phyloP scores from a whole-genome alignment of 2,329 filamentous ascomycete genomes.

The Trematosphaeria pertusa region DNA sequence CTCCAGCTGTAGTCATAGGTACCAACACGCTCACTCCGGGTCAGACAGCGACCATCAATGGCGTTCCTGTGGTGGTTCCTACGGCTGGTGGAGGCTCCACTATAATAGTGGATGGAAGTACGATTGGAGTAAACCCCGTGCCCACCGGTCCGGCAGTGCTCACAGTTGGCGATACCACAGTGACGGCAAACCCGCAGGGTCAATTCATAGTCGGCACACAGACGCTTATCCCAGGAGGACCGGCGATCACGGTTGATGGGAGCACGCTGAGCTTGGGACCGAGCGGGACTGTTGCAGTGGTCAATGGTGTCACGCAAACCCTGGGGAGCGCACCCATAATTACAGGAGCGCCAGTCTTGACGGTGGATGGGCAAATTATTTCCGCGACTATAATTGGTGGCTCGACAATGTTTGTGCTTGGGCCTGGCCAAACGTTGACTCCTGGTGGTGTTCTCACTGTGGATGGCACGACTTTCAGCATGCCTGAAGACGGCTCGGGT shows the following conservation, averaged over 20 bases:
- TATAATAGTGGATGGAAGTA: conserved; percentile 39
- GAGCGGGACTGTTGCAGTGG: conserved; percentile 45
- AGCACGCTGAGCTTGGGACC: conserved; percentile 45
- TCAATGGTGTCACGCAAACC: conserved; percentile 43
- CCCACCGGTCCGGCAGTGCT: conserved; percentile 31
- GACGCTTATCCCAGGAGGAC: conserved; percentile 44
- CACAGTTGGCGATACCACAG: conserved; percentile 30
- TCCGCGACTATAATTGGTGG: conserved; percentile 33
- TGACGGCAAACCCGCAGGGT: conserved; percentile 42
- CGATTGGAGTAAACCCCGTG: conserved; percentile 24
- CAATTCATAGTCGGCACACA: conserved; percentile 43
- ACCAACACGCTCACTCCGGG: conserved; percentile 37
- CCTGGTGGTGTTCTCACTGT: conserved; percentile 30
- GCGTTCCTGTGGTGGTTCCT: conserved; percentile 37
- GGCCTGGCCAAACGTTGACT: conserved; percentile 21
- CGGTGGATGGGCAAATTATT: conserved; percentile 26
- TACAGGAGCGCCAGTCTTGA: conserved; percentile 26
- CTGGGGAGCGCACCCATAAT: conserved; percentile 26
- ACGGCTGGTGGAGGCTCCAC: conserved; percentile 26
- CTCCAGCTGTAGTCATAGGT: conserved; percentile 31
- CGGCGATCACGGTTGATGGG: conserved; percentile 44
- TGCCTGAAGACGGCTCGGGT: conserved; percentile 25
- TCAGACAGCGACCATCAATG: conserved; percentile 39
- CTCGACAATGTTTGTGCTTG: conserved; percentile 31
- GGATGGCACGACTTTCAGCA: conserved; percentile 34